Evolutionary conservation across 495 filamentous ascomycete genomes (phyloP).

Genomic region (Aspergillus olivimuriae): DNA sequence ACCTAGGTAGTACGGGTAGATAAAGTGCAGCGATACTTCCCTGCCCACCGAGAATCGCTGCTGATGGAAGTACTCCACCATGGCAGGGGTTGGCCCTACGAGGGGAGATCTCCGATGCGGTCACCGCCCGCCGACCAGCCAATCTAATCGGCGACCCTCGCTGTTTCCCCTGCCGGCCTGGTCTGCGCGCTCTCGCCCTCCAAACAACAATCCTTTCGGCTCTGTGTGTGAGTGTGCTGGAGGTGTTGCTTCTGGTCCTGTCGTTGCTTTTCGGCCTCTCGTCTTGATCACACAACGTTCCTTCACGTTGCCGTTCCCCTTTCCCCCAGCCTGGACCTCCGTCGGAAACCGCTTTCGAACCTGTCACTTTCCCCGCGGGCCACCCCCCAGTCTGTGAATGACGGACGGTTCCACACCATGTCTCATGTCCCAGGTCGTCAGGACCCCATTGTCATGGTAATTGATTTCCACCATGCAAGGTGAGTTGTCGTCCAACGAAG

Average conservation of each 20-base stretch:
- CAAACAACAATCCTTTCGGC: not conserved
- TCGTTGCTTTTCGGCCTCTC: too few relatives aligned
- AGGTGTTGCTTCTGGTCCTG: too few relatives aligned
- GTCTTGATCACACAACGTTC: too few relatives aligned
- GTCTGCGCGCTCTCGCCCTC: too few relatives aligned
- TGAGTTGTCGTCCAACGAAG: slow-evolving; percentile 26
- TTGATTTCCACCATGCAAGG: slow-evolving; percentile 95
- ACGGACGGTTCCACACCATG: slow-evolving; percentile 21
- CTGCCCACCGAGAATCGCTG: too few relatives aligned
- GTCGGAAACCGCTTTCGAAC: slow-evolving; percentile 12
- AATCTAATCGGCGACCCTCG: slow-evolving; percentile 6
- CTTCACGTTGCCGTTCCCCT: slow-evolving; percentile 6
- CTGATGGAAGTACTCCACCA: too few relatives aligned
- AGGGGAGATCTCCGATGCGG: slow-evolving; percentile 13
- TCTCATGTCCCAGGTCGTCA: slow-evolving; percentile 24
- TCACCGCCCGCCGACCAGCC: slow-evolving; percentile 19
- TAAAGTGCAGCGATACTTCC: too few relatives aligned
- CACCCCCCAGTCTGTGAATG: slow-evolving; percentile 3
- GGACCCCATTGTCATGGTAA: slow-evolving; percentile 71
- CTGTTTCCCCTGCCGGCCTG: slow-evolving; percentile 2
- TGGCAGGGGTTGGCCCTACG: not conserved
- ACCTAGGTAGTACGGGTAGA: too few relatives aligned
- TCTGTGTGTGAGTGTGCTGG: too few relatives aligned
- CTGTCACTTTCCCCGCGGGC: slow-evolving; percentile 16
- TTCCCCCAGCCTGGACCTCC: too few relatives aligned